These are phyloP conservation scores for Metarhizium guizhouense DNA, from an alignment of 2,329 filamentous ascomycete species.

Conservation along the genomic window DNA sequence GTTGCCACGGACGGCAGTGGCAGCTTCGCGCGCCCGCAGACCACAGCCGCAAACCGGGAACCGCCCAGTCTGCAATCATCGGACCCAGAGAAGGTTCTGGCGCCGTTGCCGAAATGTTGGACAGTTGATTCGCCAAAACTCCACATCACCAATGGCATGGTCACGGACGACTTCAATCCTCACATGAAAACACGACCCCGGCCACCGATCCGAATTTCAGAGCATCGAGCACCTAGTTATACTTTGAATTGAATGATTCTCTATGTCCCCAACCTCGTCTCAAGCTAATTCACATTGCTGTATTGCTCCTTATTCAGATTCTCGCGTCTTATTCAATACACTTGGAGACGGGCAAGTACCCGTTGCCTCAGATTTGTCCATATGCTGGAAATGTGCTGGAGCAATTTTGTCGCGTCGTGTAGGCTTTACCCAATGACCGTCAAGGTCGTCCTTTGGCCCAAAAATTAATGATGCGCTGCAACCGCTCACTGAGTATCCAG, in stretches of 20 bases:
- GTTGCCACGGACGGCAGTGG: constrained; percentile 12
- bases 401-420: not conserved
- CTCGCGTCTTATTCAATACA: not conserved
- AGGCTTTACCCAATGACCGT: not conserved
- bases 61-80: no score
- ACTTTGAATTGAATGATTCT: not conserved
- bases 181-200: no score
- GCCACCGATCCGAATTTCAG: not conserved
- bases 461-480: not conserved
- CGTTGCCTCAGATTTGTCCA: not conserved
- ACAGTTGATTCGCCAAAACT: not conserved
- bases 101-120: constrained; percentile 1
- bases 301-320: not conserved
- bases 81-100: constrained; percentile 11
- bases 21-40: not conserved
- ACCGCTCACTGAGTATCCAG: not conserved
- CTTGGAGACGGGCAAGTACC: no score
- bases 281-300: not conserved
- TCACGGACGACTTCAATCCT: no score
- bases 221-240: not conserved
- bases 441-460: not conserved
- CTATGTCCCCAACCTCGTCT: not conserved
- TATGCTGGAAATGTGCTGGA: not conserved
- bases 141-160: not conserved
- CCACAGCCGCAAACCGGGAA: not conserved